A percentile compares a stretch with the other conserved stretches of the same genome.
Conservation (phyloP, 139 green algal species). For the Diplosphaera chodatii region DNA sequence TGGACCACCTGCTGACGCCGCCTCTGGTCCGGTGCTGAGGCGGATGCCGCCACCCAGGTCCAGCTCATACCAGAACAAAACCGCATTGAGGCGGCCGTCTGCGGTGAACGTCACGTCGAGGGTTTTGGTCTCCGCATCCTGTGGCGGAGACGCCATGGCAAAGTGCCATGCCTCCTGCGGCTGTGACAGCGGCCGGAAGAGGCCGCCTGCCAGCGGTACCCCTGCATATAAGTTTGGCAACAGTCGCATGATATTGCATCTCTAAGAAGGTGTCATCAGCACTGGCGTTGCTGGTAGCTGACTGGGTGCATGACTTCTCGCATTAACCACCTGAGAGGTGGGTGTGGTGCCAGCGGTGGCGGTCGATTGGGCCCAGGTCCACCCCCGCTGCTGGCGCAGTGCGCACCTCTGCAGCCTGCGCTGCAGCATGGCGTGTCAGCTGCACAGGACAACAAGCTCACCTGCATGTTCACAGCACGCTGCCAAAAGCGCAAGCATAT, state of each 20-base stretch:
- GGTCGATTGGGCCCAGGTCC: slow-evolving; percentile 49
- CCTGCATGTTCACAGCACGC: too few species aligned
- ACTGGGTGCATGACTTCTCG: too few species aligned
- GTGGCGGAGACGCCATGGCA: slow-evolving; percentile 43
- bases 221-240: slow-evolving; percentile 20
- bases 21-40: slow-evolving; percentile 29
- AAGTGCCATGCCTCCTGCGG: slow-evolving; percentile 65
- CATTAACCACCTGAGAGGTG: slow-evolving; percentile 40
- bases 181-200: slow-evolving; percentile 37
- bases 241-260: too few species aligned
- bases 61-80: slow-evolving; percentile 69
- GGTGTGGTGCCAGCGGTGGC: slow-evolving; percentile 50
- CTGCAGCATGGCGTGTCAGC: too few species aligned
- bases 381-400: slow-evolving; percentile 40
- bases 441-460: too few species aligned
- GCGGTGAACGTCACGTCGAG: slow-evolving; percentile 57
- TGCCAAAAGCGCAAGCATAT: too few species aligned
- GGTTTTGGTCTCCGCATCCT: slow-evolving; percentile 32
- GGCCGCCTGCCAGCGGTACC: slow-evolving; percentile 18
- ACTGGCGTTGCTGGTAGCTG: too few species aligned
- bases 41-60: slow-evolving; percentile 40
- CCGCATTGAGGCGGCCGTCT: slow-evolving; percentile 40
- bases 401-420: slow-evolving; percentile 46
- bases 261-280: too few species aligned
- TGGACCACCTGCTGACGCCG: slow-evolving; percentile 8